Evolutionary conservation across 176 grass and related monocot genomes (phyloP), one percentile per base, ranked within the genome.

Genomic region (Lolium rigidum): DNA sequence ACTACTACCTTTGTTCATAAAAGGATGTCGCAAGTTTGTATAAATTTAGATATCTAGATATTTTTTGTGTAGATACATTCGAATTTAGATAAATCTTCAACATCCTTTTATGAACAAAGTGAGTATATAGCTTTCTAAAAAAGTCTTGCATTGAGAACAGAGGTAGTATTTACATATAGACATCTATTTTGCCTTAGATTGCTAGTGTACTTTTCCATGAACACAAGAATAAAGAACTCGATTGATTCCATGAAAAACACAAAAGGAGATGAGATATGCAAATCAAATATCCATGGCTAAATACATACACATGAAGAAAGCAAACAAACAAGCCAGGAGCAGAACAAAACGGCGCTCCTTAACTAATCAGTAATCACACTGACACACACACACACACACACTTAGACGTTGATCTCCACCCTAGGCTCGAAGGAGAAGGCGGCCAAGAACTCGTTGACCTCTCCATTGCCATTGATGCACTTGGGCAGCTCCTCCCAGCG

Each of bases 351-450:
- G 3, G 77, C 9, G 78, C 37, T 76, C 79, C 78, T 25, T 74
- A 57, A 70, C 24, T 8, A 31, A 55, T 16, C 11, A 66, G 63
- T 10, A 76, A 16, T 18, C 51, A 17, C 41, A 16, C 31, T 15
- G 6, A 7, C 46, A 13, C n/a, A 12, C n/a, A n/a, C n/a, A n/a
- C 31, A 39, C 64, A 37, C 28, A 7, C 28, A 16, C 54, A 65
- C 47, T 76, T 76, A 76, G 9, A 87, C 80, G 79, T 66, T 20
- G 28, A 86, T 86, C 69, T 94, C 92, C 18, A 91, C 11, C 84
- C 92, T 94, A 51, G 92, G 92, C 80, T 94, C 92, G 35, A 91
- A 94, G 37, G 86, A 83, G 83, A 94, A 89, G 70, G 89, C 86
- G 64, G 86, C 85, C 41, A 89, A 64, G 79, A 89, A 94, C 46